Conservation (phyloP, 176 grass and related monocot species). For the Bolboschoenus planiculmis region DNA sequence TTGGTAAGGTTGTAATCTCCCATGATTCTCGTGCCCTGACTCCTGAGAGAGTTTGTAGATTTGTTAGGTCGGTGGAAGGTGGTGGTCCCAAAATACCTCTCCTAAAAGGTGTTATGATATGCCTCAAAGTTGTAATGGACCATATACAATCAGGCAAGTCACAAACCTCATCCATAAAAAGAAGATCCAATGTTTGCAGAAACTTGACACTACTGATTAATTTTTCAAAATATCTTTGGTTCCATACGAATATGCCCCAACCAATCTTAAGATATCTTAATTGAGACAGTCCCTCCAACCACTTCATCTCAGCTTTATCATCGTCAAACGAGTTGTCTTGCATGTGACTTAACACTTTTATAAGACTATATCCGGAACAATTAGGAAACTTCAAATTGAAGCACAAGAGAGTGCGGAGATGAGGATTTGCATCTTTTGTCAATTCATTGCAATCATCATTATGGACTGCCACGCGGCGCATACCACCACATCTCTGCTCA, state of each 20-base stretch:
- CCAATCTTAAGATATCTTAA: neutral
- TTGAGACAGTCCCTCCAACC: too few species aligned
- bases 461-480: too few species aligned
- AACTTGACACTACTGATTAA: neutral
- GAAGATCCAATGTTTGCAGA: neutral
- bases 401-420: too few species aligned
- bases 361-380: too few species aligned
- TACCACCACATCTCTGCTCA: too few species aligned
- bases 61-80: neutral
- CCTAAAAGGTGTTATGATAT: neutral
- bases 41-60: neutral
- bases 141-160: neutral
- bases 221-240: too few species aligned
- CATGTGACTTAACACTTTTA: too few species aligned
- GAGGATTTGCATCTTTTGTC: too few species aligned
- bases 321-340: too few species aligned
- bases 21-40: neutral
- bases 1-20: neutral
- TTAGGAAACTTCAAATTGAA: too few species aligned
- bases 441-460: too few species aligned
- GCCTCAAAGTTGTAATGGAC: neutral
- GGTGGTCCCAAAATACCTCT: neutral
- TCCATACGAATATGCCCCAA: neutral
- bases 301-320: too few species aligned
- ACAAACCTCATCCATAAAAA: fast-evolving